Evolutionary conservation across 352 stramenopile species (phyloP).

Genomic region (Ochromonadaceae sp.): DNA sequence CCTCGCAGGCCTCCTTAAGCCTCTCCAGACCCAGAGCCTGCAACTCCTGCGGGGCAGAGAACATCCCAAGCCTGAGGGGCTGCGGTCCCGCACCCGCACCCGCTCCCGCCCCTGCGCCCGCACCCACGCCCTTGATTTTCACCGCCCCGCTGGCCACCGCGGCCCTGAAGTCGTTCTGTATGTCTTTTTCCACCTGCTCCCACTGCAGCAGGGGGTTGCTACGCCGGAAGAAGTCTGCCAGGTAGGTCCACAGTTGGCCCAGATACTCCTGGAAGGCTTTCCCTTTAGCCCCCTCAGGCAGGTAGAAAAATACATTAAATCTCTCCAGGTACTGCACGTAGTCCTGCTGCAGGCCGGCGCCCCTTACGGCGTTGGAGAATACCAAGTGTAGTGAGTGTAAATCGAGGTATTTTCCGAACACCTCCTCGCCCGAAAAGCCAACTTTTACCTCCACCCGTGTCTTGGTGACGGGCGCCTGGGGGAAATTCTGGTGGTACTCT

Average conservation of each 20-base stretch:
- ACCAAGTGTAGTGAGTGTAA: constrained; percentile 37
- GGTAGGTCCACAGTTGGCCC: constrained; percentile 40
- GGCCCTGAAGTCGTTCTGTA: constrained; percentile 38
- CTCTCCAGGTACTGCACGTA: constrained; percentile 42
- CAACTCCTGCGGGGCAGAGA: constrained; percentile 46
- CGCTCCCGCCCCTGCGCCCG: background rate
- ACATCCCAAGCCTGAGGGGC: constrained; percentile 25
- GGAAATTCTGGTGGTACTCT: constrained; percentile 40
- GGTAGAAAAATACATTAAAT: constrained; percentile 16
- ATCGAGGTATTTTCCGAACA: constrained; percentile 58
- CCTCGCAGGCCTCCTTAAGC: constrained; percentile 74
- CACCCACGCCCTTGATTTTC: constrained; percentile 22
- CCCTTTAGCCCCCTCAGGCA: constrained; percentile 2
- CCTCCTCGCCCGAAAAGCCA: constrained; percentile 43
- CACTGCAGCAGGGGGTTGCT: constrained; percentile 48
- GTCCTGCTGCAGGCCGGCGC: constrained; percentile 31
- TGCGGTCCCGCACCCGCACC: background rate
- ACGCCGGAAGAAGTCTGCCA: constrained; percentile 44
- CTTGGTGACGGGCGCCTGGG: background rate
- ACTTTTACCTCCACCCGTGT: constrained; percentile 6
- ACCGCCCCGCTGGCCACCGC: constrained; percentile 37
- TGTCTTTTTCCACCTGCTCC: constrained; percentile 29
- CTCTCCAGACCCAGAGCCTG: constrained; percentile 63
- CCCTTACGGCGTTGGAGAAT: constrained; percentile 22
- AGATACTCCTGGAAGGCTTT: constrained; percentile 23